phyloP scores from a whole-genome alignment of 306 rosid genomes.

The Begonia loranthoides region DNA sequence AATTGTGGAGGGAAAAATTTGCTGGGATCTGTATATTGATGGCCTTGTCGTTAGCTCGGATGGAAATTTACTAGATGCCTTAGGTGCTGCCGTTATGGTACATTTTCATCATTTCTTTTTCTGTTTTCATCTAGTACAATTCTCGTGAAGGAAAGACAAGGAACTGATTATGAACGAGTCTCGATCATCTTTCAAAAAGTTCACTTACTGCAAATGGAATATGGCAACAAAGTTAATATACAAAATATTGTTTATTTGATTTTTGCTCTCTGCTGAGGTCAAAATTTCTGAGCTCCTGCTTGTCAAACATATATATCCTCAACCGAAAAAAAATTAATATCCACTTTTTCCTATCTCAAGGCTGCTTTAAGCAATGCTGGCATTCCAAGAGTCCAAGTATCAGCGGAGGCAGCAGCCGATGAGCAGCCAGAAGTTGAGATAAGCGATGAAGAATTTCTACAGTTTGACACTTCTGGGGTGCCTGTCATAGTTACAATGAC shows the following conservation, averaged over 20 bases:
- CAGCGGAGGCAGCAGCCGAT: conserved; percentile 39
- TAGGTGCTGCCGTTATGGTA: conserved; percentile 92
- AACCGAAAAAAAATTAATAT: background rate
- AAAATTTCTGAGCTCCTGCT: too few relatives aligned
- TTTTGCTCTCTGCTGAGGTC: too few relatives aligned
- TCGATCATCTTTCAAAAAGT: too few relatives aligned
- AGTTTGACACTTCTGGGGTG: conserved; percentile 69
- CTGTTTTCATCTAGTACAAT: background rate
- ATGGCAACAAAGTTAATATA: too few relatives aligned
- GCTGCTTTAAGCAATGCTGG: conserved; percentile 82
- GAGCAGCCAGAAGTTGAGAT: conserved; percentile 64
- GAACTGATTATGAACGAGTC: too few relatives aligned
- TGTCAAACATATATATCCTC: too few relatives aligned
- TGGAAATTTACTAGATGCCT: conserved; percentile 78
- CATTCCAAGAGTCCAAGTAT: conserved; percentile 67
- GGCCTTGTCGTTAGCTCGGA: conserved; percentile 80
- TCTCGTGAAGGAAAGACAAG: too few relatives aligned
- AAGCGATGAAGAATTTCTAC: conserved; percentile 83
- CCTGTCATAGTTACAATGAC: conserved; percentile 80
- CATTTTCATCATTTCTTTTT: conserved; percentile 1
- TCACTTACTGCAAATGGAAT: too few relatives aligned
- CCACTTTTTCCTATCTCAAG: conserved; percentile 14
- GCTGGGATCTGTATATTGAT: conserved; percentile 91
- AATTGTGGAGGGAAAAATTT: conserved; percentile 65
- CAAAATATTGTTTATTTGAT: too few relatives aligned